Percentiles rank a stretch among this genome's conserved stretches.
These are phyloP conservation scores for Silene noctiflora DNA, from an alignment of 179 eudicot species.

Conservation along the genomic window DNA sequence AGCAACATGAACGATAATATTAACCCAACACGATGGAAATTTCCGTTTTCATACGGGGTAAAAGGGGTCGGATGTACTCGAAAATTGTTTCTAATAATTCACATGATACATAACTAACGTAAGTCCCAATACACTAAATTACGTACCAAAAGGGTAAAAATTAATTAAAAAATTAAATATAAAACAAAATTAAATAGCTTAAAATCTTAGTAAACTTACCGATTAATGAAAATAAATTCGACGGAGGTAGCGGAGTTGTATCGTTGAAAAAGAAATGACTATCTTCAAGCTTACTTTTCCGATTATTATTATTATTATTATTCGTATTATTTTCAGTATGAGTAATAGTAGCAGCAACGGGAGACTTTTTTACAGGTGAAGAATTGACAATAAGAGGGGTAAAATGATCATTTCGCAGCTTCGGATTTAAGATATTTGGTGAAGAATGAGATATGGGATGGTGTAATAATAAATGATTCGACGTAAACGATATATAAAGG, in stretches of 20 bases:
- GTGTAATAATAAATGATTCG: slow-evolving; percentile 13
- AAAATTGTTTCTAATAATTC: neutral
- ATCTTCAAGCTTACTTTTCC: neutral
- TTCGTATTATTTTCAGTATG: neutral
- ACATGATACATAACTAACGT: neutral
- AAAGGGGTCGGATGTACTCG: too few species aligned
- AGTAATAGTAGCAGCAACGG: neutral
- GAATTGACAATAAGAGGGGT: neutral
- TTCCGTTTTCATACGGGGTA: neutral
- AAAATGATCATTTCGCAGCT: neutral
- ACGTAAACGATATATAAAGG: slow-evolving; percentile 20
- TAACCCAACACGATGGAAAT: neutral
- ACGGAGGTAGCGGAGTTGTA: slow-evolving; percentile 8
- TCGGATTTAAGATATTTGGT: neutral
- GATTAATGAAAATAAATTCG: neutral
- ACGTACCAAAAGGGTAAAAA: neutral
- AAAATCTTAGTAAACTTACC: neutral
- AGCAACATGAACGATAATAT: neutral
- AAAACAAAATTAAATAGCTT: neutral
- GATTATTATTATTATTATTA: neutral
- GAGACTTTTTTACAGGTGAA: neutral
- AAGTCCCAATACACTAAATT: neutral
- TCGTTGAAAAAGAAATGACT: neutral
- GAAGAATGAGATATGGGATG: neutral
- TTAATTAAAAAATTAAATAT: neutral